Percentiles rank a stretch among this genome's conserved stretches.
These are phyloP conservation scores for Exidia glandulosa DNA, from an alignment of 768 basidiomycete genomes.

Conservation along the genomic window DNA sequence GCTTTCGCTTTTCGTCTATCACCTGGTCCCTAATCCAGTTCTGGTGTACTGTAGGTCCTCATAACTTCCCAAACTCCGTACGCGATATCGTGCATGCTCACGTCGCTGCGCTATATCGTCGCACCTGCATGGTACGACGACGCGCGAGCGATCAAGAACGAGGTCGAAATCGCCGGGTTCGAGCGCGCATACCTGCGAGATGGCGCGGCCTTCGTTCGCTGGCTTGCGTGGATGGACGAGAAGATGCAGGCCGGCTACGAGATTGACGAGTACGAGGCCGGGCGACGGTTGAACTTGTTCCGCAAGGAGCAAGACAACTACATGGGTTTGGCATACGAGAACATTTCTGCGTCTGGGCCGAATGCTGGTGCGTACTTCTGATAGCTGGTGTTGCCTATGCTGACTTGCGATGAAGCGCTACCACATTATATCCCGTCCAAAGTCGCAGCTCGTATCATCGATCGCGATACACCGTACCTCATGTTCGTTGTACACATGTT, in stretches of 20 bases:
- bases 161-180: conserved; percentile 73
- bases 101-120: conserved; percentile 70
- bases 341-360: conserved; percentile 78
- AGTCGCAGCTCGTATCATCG: conserved; percentile 57
- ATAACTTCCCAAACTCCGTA: conserved; percentile 68
- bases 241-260: conserved; percentile 66
- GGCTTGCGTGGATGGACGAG: conserved; percentile 85
- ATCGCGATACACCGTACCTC: conserved; percentile 72
- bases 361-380: no score
- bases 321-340: conserved; percentile 81
- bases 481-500: conserved; percentile 43
- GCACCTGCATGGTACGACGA: conserved; percentile 58
- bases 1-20: conserved; percentile 11
- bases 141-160: conserved; percentile 84
- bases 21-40: conserved; percentile 2
- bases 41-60: conserved; percentile 38
- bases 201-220: conserved; percentile 74
- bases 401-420: no score
- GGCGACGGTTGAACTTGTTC: conserved; percentile 69
- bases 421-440: conserved; percentile 86
- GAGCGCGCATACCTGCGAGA: conserved; percentile 80
- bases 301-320: conserved; percentile 60
- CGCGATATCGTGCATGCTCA: conserved; percentile 77
- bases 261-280: conserved; percentile 89
- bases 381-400: no score